Evolutionary conservation across 148 eudicot species (phyloP), one percentile per base, ranked within the genome.

Genomic region (Silene latifolia): DNA sequence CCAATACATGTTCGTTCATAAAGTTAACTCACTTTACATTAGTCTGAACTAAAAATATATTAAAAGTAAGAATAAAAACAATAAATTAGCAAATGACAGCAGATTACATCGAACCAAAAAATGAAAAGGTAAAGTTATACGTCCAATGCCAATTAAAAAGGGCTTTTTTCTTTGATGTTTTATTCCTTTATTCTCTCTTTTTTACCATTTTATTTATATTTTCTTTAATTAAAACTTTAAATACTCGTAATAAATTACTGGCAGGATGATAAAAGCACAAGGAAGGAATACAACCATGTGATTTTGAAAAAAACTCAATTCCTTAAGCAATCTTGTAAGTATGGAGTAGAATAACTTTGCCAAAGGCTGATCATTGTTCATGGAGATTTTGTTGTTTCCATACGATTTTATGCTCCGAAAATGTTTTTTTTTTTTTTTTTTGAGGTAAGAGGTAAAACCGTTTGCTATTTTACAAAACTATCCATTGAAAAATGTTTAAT

Each of bases 231-330:
- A 48, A 25, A 56, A 51, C 32, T 74, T 32, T 29, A 53, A 60
- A 29, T n/a, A n/a, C n/a, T n/a, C n/a, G n/a, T n/a, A 4, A 17
- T 11, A 29, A n/a, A 18, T 23, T 65, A 32, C 5, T 32, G 23
- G 8, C 4, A 17, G 48, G 15, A 14, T 44, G 21, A 44, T 46
- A 65, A 32, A 32, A 62, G 65, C 70, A 56, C 78, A 79, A 79
- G 78, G 1, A 79, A 74, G 75, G 78, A 69, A 79, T 74, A 79
- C 82, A 74, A 69, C 32, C 78, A 79, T 79, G 82, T 79, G 82
- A 74, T 63, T 77, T 3, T 64, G 20, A 18, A 65, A 35, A 62
- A 20, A 4, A 25, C 7, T 62, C 66, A 10, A 23, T 24, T 62
- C 3, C 27, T 62, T 8, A 10, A 23, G 15, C 4, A 51, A 62